A percentile compares a stretch with the other conserved stretches of the same genome.
These are phyloP conservation scores for Pseudocercospora eumusae DNA, from an alignment of 2,329 filamentous ascomycete species.

Conservation along the genomic window DNA sequence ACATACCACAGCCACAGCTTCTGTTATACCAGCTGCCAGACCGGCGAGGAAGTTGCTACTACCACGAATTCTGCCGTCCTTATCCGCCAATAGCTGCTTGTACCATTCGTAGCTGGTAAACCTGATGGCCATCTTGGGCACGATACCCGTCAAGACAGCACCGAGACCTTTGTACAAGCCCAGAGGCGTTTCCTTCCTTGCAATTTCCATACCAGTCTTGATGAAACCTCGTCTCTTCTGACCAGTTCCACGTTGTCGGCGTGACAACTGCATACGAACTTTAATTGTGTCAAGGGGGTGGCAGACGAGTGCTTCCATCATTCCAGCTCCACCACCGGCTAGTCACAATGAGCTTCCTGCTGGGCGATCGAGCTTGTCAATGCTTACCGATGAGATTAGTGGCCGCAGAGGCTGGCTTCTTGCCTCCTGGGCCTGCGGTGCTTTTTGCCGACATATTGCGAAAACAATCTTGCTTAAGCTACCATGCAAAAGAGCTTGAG, in stretches of 20 bases:
- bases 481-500: neutral
- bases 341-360: conserved; percentile 15
- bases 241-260: conserved; percentile 77
- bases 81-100: conserved; percentile 76
- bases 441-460: conserved; percentile 61
- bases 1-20: conserved; percentile 93
- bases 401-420: conserved; percentile 79
- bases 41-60: conserved; percentile 77
- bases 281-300: conserved; percentile 98
- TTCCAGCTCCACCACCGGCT: conserved; percentile 95
- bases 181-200: conserved; percentile 84
- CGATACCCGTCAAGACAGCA: conserved; percentile 90
- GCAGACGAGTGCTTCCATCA: conserved; percentile 98
- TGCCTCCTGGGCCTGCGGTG: conserved; percentile 60
- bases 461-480: neutral
- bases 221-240: conserved; percentile 84
- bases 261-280: conserved; percentile 97
- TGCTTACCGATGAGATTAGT: conserved; percentile 80
- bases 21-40: conserved; percentile 88
- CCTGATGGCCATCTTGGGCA: conserved; percentile 98
- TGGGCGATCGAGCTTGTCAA: neutral
- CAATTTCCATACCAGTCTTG: conserved; percentile 80
- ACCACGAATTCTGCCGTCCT: conserved; percentile 66
- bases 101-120: conserved; percentile 98
- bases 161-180: conserved; percentile 98